Percentiles rank a stretch among this genome's conserved stretches.
phyloP scores from a whole-genome alignment of 176 grass and related monocot genomes.

The Elaeis guineensis region DNA sequence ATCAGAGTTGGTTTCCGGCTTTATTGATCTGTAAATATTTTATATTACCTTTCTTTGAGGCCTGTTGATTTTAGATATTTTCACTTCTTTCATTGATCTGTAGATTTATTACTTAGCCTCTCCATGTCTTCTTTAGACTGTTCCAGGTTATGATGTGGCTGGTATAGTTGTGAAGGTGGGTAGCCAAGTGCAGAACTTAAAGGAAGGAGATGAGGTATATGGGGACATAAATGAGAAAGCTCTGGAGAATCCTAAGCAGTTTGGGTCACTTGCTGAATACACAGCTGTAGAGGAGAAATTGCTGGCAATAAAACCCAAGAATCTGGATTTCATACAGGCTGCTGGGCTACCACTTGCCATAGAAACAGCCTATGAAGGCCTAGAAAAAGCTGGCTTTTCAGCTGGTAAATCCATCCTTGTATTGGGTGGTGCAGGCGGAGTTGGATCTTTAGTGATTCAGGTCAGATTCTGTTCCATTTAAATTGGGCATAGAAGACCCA shows the following conservation, averaged over 20 bases:
- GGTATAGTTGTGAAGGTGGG: constrained; percentile 81
- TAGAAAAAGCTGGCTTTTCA: constrained; percentile 46
- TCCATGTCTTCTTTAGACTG: constrained; percentile 32
- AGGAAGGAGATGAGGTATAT: constrained; percentile 89
- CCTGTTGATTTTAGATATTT: too few species aligned
- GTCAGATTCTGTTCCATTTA: constrained; percentile 13
- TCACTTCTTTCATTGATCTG: too few species aligned
- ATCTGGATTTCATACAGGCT: constrained; percentile 62
- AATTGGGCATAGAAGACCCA: not conserved
- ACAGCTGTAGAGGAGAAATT: constrained; percentile 84
- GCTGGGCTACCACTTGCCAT: constrained; percentile 57
- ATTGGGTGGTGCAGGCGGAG: constrained; percentile 72
- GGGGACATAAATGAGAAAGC: constrained; percentile 88
- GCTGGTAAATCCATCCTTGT: constrained; percentile 74
- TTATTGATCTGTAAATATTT: too few species aligned
- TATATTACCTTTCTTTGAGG: too few species aligned
- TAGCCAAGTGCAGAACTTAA: constrained; percentile 42
- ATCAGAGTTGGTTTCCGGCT: too few species aligned
- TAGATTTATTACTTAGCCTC: too few species aligned
- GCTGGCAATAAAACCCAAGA: constrained; percentile 62
- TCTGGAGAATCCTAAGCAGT: constrained; percentile 71
- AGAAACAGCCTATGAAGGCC: constrained; percentile 59
- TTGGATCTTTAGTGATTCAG: constrained; percentile 84
- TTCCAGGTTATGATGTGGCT: constrained; percentile 83
- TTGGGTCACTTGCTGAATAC: constrained; percentile 76